These are phyloP conservation scores for Pseudonitzschia multiseries DNA, from an alignment of 108 stramenopile genomes.

Conservation along the genomic window DNA sequence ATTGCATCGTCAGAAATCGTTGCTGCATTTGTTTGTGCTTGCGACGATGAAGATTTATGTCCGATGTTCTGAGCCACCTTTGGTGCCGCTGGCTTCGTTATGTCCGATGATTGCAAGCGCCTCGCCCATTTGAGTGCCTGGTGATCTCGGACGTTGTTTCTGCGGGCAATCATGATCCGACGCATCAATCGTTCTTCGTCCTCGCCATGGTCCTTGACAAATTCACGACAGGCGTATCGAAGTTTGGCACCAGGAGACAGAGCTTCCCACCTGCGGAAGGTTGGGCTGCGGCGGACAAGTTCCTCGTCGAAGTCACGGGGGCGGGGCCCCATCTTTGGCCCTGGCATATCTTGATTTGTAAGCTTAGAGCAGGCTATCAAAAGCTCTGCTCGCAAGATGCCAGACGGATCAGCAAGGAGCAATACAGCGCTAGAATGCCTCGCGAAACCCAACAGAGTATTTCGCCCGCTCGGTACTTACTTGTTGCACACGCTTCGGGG, in stretches of 20 bases:
- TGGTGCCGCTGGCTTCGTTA: constrained; percentile 12
- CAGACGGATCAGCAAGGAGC: too few relatives aligned
- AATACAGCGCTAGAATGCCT: not conserved
- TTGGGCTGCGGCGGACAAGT: constrained; percentile 68
- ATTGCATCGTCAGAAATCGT: not conserved
- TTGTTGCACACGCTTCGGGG: not conserved
- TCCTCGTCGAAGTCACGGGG: constrained; percentile 83
- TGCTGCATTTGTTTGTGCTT: not conserved
- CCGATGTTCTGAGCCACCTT: not conserved
- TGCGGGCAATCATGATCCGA: constrained; percentile 89
- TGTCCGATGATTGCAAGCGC: constrained; percentile 9
- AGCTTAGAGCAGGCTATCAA: not conserved
- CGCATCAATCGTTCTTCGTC: constrained; percentile 91
- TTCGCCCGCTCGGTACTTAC: not conserved
- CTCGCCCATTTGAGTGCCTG: constrained; percentile 65
- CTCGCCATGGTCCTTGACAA: constrained; percentile 73
- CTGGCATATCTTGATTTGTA: constrained; percentile 50
- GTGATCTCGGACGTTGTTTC: constrained; percentile 86
- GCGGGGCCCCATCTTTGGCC: constrained; percentile 83
- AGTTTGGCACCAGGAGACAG: constrained; percentile 54
- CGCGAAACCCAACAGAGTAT: not conserved
- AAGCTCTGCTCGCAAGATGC: too few relatives aligned
- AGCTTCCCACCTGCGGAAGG: constrained; percentile 64
- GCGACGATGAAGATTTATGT: not conserved
- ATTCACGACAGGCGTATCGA: constrained; percentile 81